Base-by-base conservation (phyloP, 2,329 filamentous ascomycete species). In the Diaporthe ilicicola region DNA sequence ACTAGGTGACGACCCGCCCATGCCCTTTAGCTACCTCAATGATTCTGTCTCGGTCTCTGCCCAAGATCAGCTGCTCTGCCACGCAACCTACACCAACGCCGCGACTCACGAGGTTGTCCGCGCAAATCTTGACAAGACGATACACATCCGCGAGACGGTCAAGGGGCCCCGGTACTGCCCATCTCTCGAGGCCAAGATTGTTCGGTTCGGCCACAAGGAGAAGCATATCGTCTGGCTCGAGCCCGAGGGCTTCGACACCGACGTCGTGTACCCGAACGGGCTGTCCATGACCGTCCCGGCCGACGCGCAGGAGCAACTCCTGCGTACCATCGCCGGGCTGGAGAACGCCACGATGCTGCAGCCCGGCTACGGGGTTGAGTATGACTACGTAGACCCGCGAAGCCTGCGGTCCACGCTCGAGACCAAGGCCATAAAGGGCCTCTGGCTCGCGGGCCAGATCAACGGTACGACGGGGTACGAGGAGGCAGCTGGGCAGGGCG, bases 391-490 rank as follows among this genome's bases (percentile, higher is more conserved):
- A 22, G 96, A 99, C 78, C 96, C 96, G 22, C 92, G 96, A 66
- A 92, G 93, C 75, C 86, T 99, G 4, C 92, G 91, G 74, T 90
- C 93, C n/a, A 96, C 95, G 0, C 88, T 99, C 9, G 96, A 99
- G 81, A 98, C 96, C 1, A 99, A 98, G 81, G 88, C 92, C 27
- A 97, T 99, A 73, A 85, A 86, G 9, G 96, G 96, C 1, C 88
- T 99, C 15, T 99, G 93, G 82, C 87, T 99, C 39, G 96, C 96
- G 0, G 96, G 96, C 4, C 96, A 99, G 80, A 98, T 99, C 81
- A 99, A 99, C 80, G 96, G 96, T 55, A 99, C 96, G 0, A 99
- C 96, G 0, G 96, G 96, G 4, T 99, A 99, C 79, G 96, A 99
- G 83, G 96, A 99, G 84, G 96, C 96, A 12, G 94, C 96, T 0